Conservation (phyloP, 148 eudicot genomes). For the Diospyros lotus region DNA sequence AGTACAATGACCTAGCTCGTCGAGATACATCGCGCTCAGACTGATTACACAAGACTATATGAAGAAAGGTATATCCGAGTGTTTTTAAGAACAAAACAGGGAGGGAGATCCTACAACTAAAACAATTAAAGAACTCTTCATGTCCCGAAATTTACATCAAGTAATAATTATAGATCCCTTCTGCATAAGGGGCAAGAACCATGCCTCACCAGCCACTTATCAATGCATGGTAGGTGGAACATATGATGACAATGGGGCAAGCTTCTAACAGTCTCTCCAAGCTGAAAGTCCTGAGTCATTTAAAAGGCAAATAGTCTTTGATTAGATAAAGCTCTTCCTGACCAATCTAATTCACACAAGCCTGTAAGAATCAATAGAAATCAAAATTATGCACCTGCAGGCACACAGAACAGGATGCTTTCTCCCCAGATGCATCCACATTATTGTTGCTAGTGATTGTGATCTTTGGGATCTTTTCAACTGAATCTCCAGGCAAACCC, state of each 20-base stretch:
- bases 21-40: conserved; percentile 9
- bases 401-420: conserved; percentile 89
- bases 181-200: conserved; percentile 95
- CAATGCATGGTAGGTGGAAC: conserved; percentile 97
- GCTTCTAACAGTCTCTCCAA: conserved; percentile 77
- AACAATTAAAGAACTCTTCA: conserved; percentile 14
- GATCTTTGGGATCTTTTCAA: conserved; percentile 84
- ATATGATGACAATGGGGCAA: conserved; percentile 89
- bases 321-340: not conserved
- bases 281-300: conserved; percentile 73
- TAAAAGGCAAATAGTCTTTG: not conserved
- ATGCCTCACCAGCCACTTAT: conserved; percentile 88
- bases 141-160: conserved; percentile 29
- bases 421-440: conserved; percentile 76
- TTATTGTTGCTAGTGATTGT: conserved; percentile 59
- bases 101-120: conserved; percentile 18
- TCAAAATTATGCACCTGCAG: conserved; percentile 56
- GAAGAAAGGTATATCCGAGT: conserved; percentile 16
- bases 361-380: not conserved
- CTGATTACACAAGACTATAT: conserved; percentile 15
- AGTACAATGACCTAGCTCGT: conserved; percentile 18
- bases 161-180: conserved; percentile 59
- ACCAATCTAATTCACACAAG: not conserved
- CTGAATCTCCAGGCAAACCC: conserved; percentile 74
- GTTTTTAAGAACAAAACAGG: conserved; percentile 24